Percentiles rank a stretch among this genome's conserved stretches.
Evolutionary conservation across 1,139 yeast species (phyloP).

Genomic region (Yamadazyma jaroonii): DNA sequence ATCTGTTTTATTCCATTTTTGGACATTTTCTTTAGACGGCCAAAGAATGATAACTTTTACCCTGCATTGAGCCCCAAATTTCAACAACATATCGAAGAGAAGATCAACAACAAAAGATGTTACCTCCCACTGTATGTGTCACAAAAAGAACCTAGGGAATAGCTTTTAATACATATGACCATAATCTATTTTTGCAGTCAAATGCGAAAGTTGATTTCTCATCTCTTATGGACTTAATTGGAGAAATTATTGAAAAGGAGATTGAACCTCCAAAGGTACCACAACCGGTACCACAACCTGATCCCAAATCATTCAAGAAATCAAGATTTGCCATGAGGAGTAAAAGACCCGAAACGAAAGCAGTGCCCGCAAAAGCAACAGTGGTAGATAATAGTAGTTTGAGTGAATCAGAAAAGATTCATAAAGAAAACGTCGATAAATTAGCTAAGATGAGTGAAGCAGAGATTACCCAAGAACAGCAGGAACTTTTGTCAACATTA

Average conservation of each 20-base stretch:
- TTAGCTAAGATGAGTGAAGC: conserved; percentile 62
- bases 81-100: conserved; percentile 16
- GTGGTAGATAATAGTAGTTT: neutral
- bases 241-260: conserved; percentile 74
- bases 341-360: conserved; percentile 13
- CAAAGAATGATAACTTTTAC: neutral
- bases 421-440: conserved; percentile 67
- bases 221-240: conserved; percentile 59
- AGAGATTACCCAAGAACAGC: conserved; percentile 63
- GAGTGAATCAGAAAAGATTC: conserved; percentile 68
- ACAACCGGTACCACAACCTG: conserved; percentile 12
- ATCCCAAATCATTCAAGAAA: conserved; percentile 47
- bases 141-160: too few relatives aligned
- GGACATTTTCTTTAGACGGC: conserved; percentile 20
- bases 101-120: conserved; percentile 20
- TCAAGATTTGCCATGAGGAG: conserved; percentile 11
- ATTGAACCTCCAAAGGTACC: conserved; percentile 36
- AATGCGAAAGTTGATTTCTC: conserved; percentile 1
- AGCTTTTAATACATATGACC: neutral
- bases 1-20: conserved; percentile 28
- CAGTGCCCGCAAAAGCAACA: conserved; percentile 17
- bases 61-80: conserved; percentile 19
- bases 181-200: neutral
- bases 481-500: conserved; percentile 62
- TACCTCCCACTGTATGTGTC: conserved; percentile 20